Evolutionary conservation across 2,329 filamentous ascomycete species (phyloP), one percentile per base, ranked within the genome.

Genomic region (Trichoderma afroharzianum): DNA sequence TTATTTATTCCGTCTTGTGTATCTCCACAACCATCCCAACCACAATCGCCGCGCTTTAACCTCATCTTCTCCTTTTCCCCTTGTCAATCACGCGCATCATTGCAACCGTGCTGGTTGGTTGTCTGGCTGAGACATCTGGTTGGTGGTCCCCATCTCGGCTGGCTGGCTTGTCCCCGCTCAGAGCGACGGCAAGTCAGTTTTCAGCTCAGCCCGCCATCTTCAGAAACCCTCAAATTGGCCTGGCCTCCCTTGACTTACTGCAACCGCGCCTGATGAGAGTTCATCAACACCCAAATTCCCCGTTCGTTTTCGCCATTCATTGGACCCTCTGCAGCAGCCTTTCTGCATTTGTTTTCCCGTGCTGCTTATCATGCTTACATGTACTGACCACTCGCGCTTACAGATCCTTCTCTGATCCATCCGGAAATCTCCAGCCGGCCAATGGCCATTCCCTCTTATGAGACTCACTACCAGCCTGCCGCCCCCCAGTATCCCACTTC

Each of bases 331-430:
- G 21, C 58, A 5, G 30, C 30, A 33, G 32, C n/a, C 21, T 21
- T 21, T 47, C 55, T 59, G 36, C 64, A 43, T 26, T 36, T 59
- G 53, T 18, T 18, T 43, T 33, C 53, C 2, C 39, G 39, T 2
- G 39, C 53, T 26, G 68, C 63, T 43, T 43, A 57, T 66, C 36
- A 73, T 68, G 63, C 74, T 73, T n/a, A n/a, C n/a, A n/a, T n/a
- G n/a, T 75, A 77, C 83, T 85, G 77, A 84, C 84, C 77, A 63
- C 72, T 72, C 72, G 67, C 72, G 70, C 68, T 72, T 74, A 72
- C 78, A 89, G 88, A 89, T 76, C 87, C 87, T 28, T 87, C 86
- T 8, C 78, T 88, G 71, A 87, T 89, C 74, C 86, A 88, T 74
- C 84, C 86, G 57, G 86, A 88, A 73, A 85, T 88, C 75, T 81